A percentile compares a stretch with the other conserved stretches of the same genome.
phyloP scores from a whole-genome alignment of 345 rosid genomes.

The Abelmoschus esculentus region DNA sequence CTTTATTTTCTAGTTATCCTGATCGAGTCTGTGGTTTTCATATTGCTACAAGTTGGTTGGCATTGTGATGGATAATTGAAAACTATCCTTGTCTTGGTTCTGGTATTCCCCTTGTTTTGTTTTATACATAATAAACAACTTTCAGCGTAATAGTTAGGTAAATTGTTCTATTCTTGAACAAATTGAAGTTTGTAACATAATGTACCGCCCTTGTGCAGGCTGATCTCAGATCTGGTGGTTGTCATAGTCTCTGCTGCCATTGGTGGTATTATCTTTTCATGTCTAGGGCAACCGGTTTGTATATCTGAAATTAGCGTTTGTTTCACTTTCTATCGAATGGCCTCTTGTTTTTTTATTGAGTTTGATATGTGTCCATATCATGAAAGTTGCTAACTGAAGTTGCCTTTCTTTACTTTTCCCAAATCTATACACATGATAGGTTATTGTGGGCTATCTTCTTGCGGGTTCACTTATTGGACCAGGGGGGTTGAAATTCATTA shows the following conservation, averaged over 20 bases:
- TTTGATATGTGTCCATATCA: conserved; percentile 8
- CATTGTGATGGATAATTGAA: background rate
- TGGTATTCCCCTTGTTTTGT: conserved; percentile 7
- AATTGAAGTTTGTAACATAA: conserved; percentile 11
- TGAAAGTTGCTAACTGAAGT: background rate
- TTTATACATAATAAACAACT: conserved; percentile 7
- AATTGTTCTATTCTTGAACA: background rate
- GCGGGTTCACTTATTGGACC: conserved; percentile 96
- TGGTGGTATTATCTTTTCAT: conserved; percentile 91
- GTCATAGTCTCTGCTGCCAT: conserved; percentile 96
- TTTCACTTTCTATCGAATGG: conserved; percentile 8
- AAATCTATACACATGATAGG: conserved; percentile 31
- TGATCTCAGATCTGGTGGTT: conserved; percentile 94
- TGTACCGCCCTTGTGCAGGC: conserved; percentile 36
- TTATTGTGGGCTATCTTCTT: conserved; percentile 95
- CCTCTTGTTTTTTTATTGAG: background rate
- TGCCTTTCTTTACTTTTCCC: background rate
- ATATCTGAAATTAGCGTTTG: conserved; percentile 13
- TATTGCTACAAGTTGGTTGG: background rate
- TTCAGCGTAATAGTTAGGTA: conserved; percentile 18
- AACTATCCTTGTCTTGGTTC: conserved; percentile 1
- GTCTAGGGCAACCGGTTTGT: conserved; percentile 96
- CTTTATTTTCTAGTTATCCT: background rate
- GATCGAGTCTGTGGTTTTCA: background rate
- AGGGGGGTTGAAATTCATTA: conserved; percentile 92